Evolutionary conservation across 257 asterid genomes (phyloP).

Genomic region (Ehretia macrophylla): DNA sequence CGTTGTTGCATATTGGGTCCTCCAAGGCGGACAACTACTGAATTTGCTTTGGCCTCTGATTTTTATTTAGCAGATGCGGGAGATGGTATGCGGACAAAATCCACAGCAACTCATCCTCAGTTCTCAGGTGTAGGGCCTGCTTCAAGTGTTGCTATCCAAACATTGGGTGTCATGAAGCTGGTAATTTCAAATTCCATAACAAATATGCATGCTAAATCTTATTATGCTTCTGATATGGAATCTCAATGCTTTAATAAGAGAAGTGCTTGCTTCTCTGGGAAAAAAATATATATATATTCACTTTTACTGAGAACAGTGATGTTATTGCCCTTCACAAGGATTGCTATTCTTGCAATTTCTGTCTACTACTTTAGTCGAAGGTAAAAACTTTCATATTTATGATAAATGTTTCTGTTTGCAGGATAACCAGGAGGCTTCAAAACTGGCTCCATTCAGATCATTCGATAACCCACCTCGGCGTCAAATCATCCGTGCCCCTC

Average conservation of each 20-base stretch:
- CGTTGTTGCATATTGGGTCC: not conserved
- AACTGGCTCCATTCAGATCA: conserved; percentile 50
- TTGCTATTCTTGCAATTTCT: too few relatives aligned
- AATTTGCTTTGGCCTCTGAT: not conserved
- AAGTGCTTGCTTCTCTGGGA: too few relatives aligned
- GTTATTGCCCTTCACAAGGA: not conserved
- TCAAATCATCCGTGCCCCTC: conserved; percentile 40
- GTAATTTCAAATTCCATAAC: conserved; percentile 29
- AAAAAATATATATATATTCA: too few relatives aligned
- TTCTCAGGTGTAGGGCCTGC: conserved; percentile 36
- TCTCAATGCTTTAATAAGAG: too few relatives aligned
- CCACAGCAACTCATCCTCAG: conserved; percentile 38
- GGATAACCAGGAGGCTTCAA: conserved; percentile 53
- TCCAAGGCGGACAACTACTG: not conserved
- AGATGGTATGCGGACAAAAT: conserved; percentile 43
- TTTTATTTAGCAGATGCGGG: conserved; percentile 38
- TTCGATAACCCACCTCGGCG: conserved; percentile 40
- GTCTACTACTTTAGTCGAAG: too few relatives aligned
- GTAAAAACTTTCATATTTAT: not conserved
- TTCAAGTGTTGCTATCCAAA: conserved; percentile 63
- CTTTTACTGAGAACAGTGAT: too few relatives aligned
- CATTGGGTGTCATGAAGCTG: conserved; percentile 58
- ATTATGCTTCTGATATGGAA: too few relatives aligned
- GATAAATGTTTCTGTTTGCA: conserved; percentile 24
- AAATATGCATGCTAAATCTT: not conserved